Conservation (phyloP, 1,284 basidiomycete species). For the Vanrija sp. region DNA sequence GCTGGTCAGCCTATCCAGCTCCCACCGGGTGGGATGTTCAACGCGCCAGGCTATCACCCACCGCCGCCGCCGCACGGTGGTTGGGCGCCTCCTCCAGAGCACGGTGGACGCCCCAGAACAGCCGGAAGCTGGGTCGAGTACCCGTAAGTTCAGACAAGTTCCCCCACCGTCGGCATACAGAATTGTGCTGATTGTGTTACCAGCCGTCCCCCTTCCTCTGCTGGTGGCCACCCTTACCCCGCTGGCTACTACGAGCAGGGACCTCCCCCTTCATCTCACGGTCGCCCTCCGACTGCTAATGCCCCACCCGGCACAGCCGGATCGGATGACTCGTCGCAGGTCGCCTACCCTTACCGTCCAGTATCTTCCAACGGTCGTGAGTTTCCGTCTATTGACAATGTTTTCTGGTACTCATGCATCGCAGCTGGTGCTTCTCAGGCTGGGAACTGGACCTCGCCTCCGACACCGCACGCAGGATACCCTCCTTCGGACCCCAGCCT, state of each 20-base stretch:
- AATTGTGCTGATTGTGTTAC: conserved; percentile 15
- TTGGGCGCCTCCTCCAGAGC: conserved; percentile 19
- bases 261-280: conserved; percentile 25
- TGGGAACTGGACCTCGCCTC: conserved; percentile 36
- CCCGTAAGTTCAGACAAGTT: conserved; percentile 12
- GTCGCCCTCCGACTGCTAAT: conserved; percentile 12
- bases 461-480: conserved; percentile 27
- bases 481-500: conserved; percentile 25
- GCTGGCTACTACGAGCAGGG: conserved; percentile 31
- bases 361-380: conserved; percentile 42
- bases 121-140: conserved; percentile 33
- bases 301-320: conserved; percentile 29
- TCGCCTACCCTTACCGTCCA: conserved; percentile 41
- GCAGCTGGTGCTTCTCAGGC: conserved; percentile 9
- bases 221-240: conserved; percentile 26
- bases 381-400: conserved; percentile 32
- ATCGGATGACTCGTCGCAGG: conserved; percentile 25
- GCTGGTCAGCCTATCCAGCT: too few relatives aligned
- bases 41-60: conserved; percentile 10
- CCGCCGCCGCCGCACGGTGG: conserved; percentile 4
- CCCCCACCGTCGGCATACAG: conserved; percentile 1
- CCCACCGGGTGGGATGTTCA: conserved; percentile 3
- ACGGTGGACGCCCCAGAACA: conserved; percentile 30
- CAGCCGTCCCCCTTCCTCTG: conserved; percentile 36
- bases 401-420: too few relatives aligned